Evolutionary conservation across 306 rosid genomes (phyloP), one percentile per base, ranked within the genome.

Genomic region (Vigna trinervia): DNA sequence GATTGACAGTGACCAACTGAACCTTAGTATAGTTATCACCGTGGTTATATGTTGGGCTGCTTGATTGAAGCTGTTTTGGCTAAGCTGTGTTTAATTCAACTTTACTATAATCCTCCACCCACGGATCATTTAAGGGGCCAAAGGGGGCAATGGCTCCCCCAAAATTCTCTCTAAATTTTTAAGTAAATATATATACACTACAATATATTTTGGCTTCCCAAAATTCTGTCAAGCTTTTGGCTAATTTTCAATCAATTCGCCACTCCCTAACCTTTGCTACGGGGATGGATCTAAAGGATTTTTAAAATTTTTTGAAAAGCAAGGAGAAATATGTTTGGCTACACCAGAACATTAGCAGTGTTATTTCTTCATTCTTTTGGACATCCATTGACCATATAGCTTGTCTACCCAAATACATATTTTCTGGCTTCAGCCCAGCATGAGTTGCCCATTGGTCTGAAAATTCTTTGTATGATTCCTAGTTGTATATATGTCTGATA

Each of bases 11-110:
- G 63, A 20, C 34, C 26, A 38, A 66, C 57, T 19, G 43, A 39
- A 63, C 26, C 58, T 38, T 38, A 36, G 59, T 50, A 72, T 65
- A 19, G 12, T 73, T 73, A 46, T 58, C 36, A 46, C 20, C 19
- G 46, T 20, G 8, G 59, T 30, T 57, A 12, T 58, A 75, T 38
- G 50, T 58, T 48, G 47, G 36, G 75, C 53, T 68, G 80, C 70
- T n/a, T 73, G 79, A 63, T 47, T 81, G 65, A 39, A 50, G 34
- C 20, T 38, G 51, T 65, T 74, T 6, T 39, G 74, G 22, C 23
- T 47, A 5, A 28, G 30, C 73, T 41, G 12, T 50, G 47, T 52
- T 9, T 22, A n/a, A 11, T 5, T 58, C 58, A 58, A 43, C 69
- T 5, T 58, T 26, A 41, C 46, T 52, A n/a, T 62, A 20, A 22